phyloP scores from a whole-genome alignment of 768 basidiomycete species.

The Artomyces pyxidatus region DNA sequence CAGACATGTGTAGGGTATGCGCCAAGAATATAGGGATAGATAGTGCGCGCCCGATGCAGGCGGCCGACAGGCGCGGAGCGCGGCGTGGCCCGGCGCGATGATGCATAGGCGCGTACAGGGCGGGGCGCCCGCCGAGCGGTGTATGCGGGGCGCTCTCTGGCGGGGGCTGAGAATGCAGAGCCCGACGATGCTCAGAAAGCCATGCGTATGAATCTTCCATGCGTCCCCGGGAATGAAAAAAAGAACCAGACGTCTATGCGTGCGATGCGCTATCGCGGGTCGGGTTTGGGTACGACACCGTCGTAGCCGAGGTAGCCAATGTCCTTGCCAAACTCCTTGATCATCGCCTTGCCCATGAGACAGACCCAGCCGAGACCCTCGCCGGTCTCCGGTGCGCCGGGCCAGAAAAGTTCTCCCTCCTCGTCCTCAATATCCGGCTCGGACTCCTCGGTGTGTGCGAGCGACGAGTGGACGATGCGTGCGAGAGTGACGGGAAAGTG shows the following conservation, averaged over 20 bases:
- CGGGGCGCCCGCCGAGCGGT: no score
- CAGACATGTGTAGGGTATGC: slow-evolving; percentile 15
- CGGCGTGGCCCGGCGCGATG: background rate
- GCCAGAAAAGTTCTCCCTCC: slow-evolving; percentile 84
- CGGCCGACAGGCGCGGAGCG: background rate
- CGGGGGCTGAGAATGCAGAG: no score
- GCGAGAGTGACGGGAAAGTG: slow-evolving; percentile 73
- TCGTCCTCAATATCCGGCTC: slow-evolving; percentile 82
- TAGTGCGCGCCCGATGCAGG: background rate
- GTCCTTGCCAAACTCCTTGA: slow-evolving; percentile 70
- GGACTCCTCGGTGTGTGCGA: slow-evolving; percentile 59
- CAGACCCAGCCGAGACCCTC: slow-evolving; percentile 86
- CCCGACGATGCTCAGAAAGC: no score
- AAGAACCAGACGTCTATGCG: no score
- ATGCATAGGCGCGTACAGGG: no score
- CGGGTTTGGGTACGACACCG: slow-evolving; percentile 67
- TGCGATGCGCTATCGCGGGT: slow-evolving; percentile 18
- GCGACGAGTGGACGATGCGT: slow-evolving; percentile 59
- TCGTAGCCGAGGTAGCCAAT: slow-evolving; percentile 67
- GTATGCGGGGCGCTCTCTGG: no score
- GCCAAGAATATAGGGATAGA: background rate
- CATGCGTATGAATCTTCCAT: background rate
- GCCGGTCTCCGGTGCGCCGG: slow-evolving; percentile 60
- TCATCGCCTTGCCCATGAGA: slow-evolving; percentile 80
- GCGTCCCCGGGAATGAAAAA: background rate